A percentile compares a stretch with the other conserved stretches of the same genome.
phyloP scores from a whole-genome alignment of 768 basidiomycete species.

The Termitomyces heimii region DNA sequence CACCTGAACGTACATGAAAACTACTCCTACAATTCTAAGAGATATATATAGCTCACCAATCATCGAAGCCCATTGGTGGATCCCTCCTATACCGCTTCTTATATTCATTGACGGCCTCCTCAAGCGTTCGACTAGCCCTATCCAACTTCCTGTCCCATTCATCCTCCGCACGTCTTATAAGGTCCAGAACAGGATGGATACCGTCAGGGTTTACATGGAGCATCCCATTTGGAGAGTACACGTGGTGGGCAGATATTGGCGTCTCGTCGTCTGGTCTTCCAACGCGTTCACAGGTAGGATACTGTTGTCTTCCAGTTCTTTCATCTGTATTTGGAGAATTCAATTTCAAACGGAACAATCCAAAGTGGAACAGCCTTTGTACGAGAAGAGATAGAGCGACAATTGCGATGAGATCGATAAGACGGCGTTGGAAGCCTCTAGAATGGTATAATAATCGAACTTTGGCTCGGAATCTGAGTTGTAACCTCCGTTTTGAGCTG shows the following conservation, averaged over 20 bases:
- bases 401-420: background rate
- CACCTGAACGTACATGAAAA: conserved; percentile 27
- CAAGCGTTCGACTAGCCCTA: conserved; percentile 61
- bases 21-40: background rate
- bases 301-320: background rate
- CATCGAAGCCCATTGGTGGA: conserved; percentile 73
- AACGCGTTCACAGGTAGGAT: background rate
- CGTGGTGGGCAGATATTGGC: conserved; percentile 13
- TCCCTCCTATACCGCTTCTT: conserved; percentile 53
- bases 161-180: conserved; percentile 60
- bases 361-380: background rate
- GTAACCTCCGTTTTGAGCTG: background rate
- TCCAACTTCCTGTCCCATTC: conserved; percentile 49
- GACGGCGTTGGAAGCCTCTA: background rate
- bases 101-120: conserved; percentile 65
- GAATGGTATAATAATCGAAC: background rate
- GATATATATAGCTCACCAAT: conserved; percentile 45
- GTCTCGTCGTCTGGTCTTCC: conserved; percentile 7
- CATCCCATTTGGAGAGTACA: conserved; percentile 17
- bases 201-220: conserved; percentile 20
- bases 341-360: background rate
- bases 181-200: conserved; percentile 60
- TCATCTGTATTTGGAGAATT: too few species aligned
- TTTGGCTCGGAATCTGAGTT: background rate
- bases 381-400: background rate